Base-by-base conservation (phyloP, 2,329 filamentous ascomycete genomes). In the Colletotrichum australisinense region DNA sequence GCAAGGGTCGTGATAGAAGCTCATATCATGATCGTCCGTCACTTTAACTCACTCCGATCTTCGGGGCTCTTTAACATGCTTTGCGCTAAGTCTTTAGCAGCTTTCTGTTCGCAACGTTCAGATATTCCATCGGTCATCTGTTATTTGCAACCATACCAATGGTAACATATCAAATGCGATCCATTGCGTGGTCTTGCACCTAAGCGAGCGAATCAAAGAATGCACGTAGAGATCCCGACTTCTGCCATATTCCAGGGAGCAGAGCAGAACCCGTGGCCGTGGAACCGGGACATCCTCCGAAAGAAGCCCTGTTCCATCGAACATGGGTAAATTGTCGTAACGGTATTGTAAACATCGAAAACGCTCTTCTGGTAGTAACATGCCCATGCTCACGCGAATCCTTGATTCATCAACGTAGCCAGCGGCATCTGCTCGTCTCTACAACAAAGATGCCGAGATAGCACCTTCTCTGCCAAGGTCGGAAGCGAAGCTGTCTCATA, bases 1-100 rank as follows among this genome's bases (percentile, higher is more conserved):
- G 70, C 70, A 64, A 68, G 70, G 70, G 67, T 73, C 2, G 28
- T 24, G 55, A 69, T 56, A 55, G 26, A 42, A 19, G 46, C 12
- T 42, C 28, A 42, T 42, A 22, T 22, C 65, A 53, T n/a, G n/a
- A 26, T 42, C 6, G n/a, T 58, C 32, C 11, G 55, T 22, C 24
- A 14, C 32, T 14, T 9, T 1, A 19, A 26, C 24, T 6, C 2
- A 38, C 66, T 59, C 69, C 67, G 6, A 57, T 67, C n/a, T 64
- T 63, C 58, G 69, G 53, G 66, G 42, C 26, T 22, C 28, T 16
- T 24, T 5, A 9, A 57, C 14, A 56, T 1, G 7, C 11, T 68
- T 9, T 14, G 32, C 24, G 26, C 52, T 58, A 65, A n/a, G 16
- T 11, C 12, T 16, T 6, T 63, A 24, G 35, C 1, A 57, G 7